phyloP scores from a whole-genome alignment of 1,139 yeast genomes.

The Hyphopichia khmerensis region DNA sequence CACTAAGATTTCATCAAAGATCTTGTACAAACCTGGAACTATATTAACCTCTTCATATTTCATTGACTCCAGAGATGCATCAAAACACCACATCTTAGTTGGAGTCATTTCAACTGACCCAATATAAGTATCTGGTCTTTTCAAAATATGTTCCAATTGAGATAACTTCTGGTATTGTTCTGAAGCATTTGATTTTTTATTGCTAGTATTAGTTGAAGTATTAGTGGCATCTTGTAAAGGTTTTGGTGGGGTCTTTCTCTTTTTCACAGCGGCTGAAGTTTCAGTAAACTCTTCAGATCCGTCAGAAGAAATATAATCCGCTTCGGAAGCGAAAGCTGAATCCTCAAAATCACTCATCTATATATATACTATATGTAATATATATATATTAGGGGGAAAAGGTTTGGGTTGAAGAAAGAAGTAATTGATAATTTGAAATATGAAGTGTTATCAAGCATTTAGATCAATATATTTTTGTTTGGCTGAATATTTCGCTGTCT shows the following conservation, averaged over 20 bases:
- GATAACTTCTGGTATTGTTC: slow-evolving; percentile 91
- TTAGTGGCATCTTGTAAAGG: slow-evolving; percentile 28
- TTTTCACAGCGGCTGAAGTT: slow-evolving; percentile 9
- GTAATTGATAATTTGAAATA: too few relatives aligned
- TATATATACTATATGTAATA: too few relatives aligned
- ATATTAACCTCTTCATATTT: slow-evolving; percentile 66
- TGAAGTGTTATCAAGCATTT: too few relatives aligned
- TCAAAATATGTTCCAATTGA: slow-evolving; percentile 92
- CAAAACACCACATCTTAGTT: slow-evolving; percentile 83
- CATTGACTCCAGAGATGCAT: slow-evolving; percentile 71
- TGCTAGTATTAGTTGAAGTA: slow-evolving; percentile 5
- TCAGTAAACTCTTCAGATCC: slow-evolving; percentile 15
- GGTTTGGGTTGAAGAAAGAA: too few relatives aligned
- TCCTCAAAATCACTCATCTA: slow-evolving; percentile 10
- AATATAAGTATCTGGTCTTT: slow-evolving; percentile 96
- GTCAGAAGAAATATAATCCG: slow-evolving; percentile 11
- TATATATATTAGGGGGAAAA: not conserved
- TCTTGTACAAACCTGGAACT: slow-evolving; percentile 95
- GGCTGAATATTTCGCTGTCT: too few relatives aligned
- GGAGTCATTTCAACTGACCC: slow-evolving; percentile 89
- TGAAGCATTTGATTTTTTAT: slow-evolving; percentile 39
- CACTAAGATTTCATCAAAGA: slow-evolving; percentile 94
- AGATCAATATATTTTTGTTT: too few relatives aligned
- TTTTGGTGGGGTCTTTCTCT: slow-evolving; percentile 9
- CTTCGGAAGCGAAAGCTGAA: slow-evolving; percentile 4